phyloP scores from a whole-genome alignment of 139 green algal species.

The Tetratostichococcus sp. region DNA sequence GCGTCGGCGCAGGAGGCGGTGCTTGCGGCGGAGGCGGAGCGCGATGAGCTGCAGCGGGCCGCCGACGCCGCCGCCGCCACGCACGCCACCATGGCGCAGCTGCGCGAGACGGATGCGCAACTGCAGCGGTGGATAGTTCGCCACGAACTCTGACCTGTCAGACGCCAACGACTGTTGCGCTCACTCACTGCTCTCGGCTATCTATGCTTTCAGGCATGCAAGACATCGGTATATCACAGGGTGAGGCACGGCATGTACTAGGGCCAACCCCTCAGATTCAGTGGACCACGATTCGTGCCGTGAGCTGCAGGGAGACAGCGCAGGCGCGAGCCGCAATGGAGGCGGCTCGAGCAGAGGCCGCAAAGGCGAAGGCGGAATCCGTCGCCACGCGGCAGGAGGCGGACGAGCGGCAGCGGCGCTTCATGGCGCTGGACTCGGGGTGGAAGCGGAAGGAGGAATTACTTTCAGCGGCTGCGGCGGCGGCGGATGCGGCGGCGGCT shows the following conservation, averaged over 20 bases:
- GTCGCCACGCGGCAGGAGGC: conserved; percentile 2
- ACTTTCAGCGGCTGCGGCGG: not conserved
- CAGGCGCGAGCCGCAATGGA: not conserved
- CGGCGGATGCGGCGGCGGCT: conserved; percentile 7
- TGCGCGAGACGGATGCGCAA: not conserved
- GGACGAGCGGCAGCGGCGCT: conserved; percentile 32
- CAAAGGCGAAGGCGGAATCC: not conserved
- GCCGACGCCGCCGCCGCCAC: not conserved
- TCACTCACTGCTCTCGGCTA: too few species aligned
- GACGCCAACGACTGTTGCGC: too few species aligned
- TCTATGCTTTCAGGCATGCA: too few species aligned
- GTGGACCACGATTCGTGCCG: too few species aligned
- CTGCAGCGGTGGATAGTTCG: not conserved
- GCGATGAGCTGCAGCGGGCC: not conserved
- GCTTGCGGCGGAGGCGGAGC: not conserved
- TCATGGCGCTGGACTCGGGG: conserved; percentile 23
- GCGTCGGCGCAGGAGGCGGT: conserved; percentile 2
- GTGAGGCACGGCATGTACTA: too few species aligned
- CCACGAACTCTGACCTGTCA: too few species aligned
- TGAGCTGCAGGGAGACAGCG: not conserved
- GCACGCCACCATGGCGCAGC: not conserved
- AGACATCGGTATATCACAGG: too few species aligned
- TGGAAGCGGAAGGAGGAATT: conserved; percentile 30
- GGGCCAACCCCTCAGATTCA: too few species aligned
- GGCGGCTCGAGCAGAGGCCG: not conserved